Conservation (phyloP, 2,329 filamentous ascomycete genomes). For the Apiospora arundinis region DNA sequence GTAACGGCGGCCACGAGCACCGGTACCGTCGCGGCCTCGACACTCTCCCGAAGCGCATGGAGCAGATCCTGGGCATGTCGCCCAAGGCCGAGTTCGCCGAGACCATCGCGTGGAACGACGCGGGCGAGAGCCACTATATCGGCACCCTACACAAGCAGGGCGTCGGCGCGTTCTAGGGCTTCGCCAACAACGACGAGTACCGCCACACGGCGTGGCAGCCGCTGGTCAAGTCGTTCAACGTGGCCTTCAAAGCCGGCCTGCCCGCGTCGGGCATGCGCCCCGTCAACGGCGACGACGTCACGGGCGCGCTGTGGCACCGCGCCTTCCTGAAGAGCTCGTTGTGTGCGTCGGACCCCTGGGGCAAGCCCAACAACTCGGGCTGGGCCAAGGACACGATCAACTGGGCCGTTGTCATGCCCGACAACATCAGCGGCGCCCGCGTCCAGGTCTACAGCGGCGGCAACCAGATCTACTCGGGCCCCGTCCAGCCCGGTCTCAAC, state of each 20-base stretch:
- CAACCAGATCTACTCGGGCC: background rate
- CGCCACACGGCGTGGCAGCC: constrained; percentile 18
- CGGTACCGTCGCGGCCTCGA: constrained; percentile 15
- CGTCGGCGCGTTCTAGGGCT: constrained; percentile 17
- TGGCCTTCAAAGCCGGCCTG: constrained; percentile 3
- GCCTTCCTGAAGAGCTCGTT: constrained; percentile 14
- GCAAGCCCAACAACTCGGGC: background rate
- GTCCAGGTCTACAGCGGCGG: constrained; percentile 18
- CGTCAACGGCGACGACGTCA: constrained; percentile 10
- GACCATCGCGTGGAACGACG: constrained; percentile 15
- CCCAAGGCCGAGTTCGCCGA: constrained; percentile 14
- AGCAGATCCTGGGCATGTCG: constrained; percentile 17
- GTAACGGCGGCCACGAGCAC: background rate
- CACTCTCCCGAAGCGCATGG: constrained; percentile 16
- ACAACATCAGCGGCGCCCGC: constrained; percentile 8
- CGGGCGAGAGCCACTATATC: constrained; percentile 15
- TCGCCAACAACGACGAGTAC: constrained; percentile 14
- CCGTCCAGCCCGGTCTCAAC: constrained; percentile 16
- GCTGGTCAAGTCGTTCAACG: constrained; percentile 16
- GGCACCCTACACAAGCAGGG: constrained; percentile 18
- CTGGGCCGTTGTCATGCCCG: constrained; percentile 16
- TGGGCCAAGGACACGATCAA: constrained; percentile 15
- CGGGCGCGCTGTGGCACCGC: constrained; percentile 15
- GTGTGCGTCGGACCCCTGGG: constrained; percentile 8
- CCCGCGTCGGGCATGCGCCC: constrained; percentile 13